Evolutionary conservation across 2,329 filamentous ascomycete species (phyloP).

Genomic region (Tolypocladium sp.): DNA sequence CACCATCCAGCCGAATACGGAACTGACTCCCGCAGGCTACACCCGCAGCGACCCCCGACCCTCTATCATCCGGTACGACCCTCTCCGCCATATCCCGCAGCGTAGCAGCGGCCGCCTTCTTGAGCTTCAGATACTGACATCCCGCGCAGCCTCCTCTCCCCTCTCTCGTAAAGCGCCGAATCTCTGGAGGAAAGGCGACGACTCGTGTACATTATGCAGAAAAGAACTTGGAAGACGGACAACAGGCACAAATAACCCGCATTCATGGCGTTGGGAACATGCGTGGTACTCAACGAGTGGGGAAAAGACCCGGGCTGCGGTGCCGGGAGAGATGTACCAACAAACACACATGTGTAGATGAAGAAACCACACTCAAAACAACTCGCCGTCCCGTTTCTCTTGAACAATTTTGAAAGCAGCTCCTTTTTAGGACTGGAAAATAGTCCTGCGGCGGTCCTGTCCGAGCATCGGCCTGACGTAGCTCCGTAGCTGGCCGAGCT

Average conservation of each 20-base stretch:
- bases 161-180: constrained; percentile 43
- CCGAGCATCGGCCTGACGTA: constrained; percentile 1
- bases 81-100: neutral
- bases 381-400: neutral
- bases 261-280: constrained; percentile 15
- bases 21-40: constrained; percentile 53
- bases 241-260: constrained; percentile 7
- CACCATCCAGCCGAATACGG: neutral
- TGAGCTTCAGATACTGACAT: constrained; percentile 10
- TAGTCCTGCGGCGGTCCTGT: neutral
- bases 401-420: neutral
- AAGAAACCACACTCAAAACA: neutral
- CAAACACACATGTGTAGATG: neutral
- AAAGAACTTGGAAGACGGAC: neutral
- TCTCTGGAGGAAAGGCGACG: neutral
- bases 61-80: constrained; percentile 48
- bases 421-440: neutral
- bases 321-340: neutral
- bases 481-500: constrained; percentile 1
- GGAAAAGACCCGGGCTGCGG: neutral
- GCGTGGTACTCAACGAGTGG: neutral
- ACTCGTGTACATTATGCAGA: neutral
- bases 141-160: constrained; percentile 47
- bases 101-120: neutral
- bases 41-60: constrained; percentile 89